Evolutionary conservation across 306 rosid species (phyloP).

Genomic region (Corylus americana): DNA sequence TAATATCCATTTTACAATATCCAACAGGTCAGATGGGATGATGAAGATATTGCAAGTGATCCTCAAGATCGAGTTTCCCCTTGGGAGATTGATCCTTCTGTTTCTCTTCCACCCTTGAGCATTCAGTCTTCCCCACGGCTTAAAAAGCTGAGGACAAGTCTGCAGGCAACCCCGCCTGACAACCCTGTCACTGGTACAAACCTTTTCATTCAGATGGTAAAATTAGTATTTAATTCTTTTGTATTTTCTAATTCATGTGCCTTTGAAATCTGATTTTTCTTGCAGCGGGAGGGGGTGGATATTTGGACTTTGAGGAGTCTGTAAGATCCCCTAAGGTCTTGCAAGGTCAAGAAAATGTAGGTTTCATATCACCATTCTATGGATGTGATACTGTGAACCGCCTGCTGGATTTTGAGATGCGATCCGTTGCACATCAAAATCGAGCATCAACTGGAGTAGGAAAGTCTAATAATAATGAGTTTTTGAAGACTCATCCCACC

Average conservation of each 20-base stretch:
- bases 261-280: slow-evolving; percentile 22
- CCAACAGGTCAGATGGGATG: slow-evolving; percentile 91
- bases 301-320: slow-evolving; percentile 89
- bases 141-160: slow-evolving; percentile 87
- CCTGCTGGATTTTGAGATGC: slow-evolving; percentile 69
- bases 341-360: slow-evolving; percentile 99
- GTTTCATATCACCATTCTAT: slow-evolving; percentile 73
- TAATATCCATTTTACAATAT: slow-evolving; percentile 28
- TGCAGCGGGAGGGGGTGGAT: slow-evolving; percentile 64
- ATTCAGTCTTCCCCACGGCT: slow-evolving; percentile 89
- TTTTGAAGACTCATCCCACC: slow-evolving; percentile 61
- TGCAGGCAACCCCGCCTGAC: slow-evolving; percentile 53
- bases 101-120: slow-evolving; percentile 79
- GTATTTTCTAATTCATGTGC: slow-evolving; percentile 1
- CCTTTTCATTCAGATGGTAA: slow-evolving; percentile 18
- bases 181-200: slow-evolving; percentile 60
- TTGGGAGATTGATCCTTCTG: slow-evolving; percentile 93
- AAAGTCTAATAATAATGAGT: slow-evolving; percentile 56
- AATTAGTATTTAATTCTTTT: slow-evolving; percentile 13
- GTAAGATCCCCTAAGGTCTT: slow-evolving; percentile 98
- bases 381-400: slow-evolving; percentile 74
- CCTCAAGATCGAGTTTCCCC: slow-evolving; percentile 80
- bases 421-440: slow-evolving; percentile 52
- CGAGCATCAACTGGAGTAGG: slow-evolving; percentile 49
- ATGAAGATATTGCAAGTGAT: slow-evolving; percentile 66